Evolutionary conservation across 805 yeast species (phyloP).

Genomic region (Candida easanensis): DNA sequence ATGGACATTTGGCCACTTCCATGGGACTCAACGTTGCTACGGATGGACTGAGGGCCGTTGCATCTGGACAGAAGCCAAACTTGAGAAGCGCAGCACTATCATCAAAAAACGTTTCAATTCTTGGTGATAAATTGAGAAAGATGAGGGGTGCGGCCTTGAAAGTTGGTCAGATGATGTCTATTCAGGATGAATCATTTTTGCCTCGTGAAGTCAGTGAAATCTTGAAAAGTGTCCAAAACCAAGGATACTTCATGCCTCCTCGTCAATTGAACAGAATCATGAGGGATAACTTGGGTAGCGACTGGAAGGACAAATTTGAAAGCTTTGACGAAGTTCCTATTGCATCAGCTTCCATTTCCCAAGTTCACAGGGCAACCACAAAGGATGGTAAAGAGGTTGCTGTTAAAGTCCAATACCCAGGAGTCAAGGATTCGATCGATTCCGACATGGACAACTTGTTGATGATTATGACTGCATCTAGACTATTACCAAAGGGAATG

Average conservation of each 20-base stretch:
- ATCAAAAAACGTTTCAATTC: conserved; percentile 79
- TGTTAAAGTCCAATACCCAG: conserved; percentile 96
- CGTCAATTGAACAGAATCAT: conserved; percentile 80
- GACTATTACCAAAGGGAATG: conserved; percentile 85
- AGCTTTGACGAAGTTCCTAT: conserved; percentile 84
- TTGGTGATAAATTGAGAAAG: conserved; percentile 82
- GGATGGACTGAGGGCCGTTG: conserved; percentile 70
- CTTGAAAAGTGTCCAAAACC: conserved; percentile 81
- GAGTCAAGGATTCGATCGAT: conserved; percentile 90
- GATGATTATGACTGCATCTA: conserved; percentile 79
- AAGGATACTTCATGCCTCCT: conserved; percentile 96
- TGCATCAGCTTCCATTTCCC: conserved; percentile 98
- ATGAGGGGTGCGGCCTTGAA: conserved; percentile 99
- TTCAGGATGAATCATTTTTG: conserved; percentile 83
- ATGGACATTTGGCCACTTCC: conserved; percentile 89
- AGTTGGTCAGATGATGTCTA: conserved; percentile 94
- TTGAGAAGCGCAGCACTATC: conserved; percentile 64
- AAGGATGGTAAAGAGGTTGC: conserved; percentile 73
- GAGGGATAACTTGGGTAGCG: conserved; percentile 66
- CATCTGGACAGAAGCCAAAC: conserved; percentile 48
- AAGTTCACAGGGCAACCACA: conserved; percentile 83
- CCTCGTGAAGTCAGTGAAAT: conserved; percentile 85
- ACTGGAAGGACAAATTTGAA: conserved; percentile 74
- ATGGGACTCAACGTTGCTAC: conserved; percentile 81
- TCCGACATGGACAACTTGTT: conserved; percentile 87